Base-by-base conservation (phyloP, 768 basidiomycete genomes). In the Cystofilobasidium bisporidii region DNA sequence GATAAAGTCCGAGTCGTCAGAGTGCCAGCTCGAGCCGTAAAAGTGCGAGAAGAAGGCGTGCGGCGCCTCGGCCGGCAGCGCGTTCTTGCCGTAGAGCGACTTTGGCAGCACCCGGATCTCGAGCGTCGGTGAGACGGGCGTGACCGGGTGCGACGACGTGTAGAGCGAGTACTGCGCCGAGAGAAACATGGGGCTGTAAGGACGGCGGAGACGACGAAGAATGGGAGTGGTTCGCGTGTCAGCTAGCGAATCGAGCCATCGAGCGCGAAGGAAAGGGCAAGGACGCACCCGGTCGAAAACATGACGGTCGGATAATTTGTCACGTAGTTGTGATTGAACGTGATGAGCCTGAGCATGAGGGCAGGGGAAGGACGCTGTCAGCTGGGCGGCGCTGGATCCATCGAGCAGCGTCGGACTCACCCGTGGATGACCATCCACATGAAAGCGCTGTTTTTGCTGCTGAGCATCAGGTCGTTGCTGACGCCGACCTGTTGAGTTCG, bases 291-390 rank as follows among this genome's bases (percentile, higher is more conserved):
- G 0, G 96, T 99, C 63, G 91, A 91, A 79, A 99, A 99, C 96
- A 99, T 99, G 80, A 99, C 96, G 32, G 96, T 99, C 38, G 96
- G 96, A 73, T 99, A 99, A 78, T 98, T 96, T 75, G 93, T 84
- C 63, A 96, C 77, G 86, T 90, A 99, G 62, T 85, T 84, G 76
- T 94, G 90, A 79, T 98, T 90, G 75, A 94, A 99, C 8, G 69
- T 38, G 45, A 65, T 63, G 20, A 70, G 64, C 2, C 59, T 61
- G 41, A 28, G n/a, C n/a, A n/a, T n/a, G n/a, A n/a, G n/a, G 20
- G 36, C 26, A 17, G 20, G n/a, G 10, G 32, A 15, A 26, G 4
- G 12, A 10, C 2, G 17, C 5, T 17, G 26, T 60, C 58, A 38
- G 36, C 57, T 18, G 10, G 15, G 3, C 17, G 40, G 12, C 11